phyloP scores from a whole-genome alignment of 148 eudicot genomes.

The Gaultheria prostrata region DNA sequence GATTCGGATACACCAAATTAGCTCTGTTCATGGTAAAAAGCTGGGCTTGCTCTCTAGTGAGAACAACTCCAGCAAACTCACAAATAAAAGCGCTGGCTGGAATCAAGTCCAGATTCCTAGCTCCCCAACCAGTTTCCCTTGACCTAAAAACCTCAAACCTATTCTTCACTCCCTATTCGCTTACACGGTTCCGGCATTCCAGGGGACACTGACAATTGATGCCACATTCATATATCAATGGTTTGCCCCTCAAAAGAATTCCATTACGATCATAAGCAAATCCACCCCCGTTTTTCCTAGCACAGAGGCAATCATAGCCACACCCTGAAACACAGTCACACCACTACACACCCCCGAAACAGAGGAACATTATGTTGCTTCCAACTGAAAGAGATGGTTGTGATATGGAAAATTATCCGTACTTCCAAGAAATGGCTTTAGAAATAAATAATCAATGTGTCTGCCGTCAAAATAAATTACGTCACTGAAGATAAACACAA shows the following conservation, averaged over 20 bases:
- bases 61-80: constrained; percentile 78
- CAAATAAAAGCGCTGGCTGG: constrained; percentile 82
- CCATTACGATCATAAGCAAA: constrained; percentile 70
- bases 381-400: too few relatives aligned
- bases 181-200: constrained; percentile 72
- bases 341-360: constrained; percentile 45
- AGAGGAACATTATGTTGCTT: too few relatives aligned
- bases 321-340: constrained; percentile 67
- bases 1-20: constrained; percentile 66
- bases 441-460: too few relatives aligned
- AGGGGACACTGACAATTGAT: constrained; percentile 65
- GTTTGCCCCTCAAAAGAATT: constrained; percentile 70
- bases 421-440: too few relatives aligned
- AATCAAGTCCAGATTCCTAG: constrained; percentile 73
- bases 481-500: too few relatives aligned
- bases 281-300: constrained; percentile 69
- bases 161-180: constrained; percentile 60
- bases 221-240: constrained; percentile 77
- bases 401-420: too few relatives aligned
- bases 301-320: constrained; percentile 51
- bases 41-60: constrained; percentile 71
- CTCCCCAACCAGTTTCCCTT: constrained; percentile 80
- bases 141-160: constrained; percentile 83
- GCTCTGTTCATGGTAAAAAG: constrained; percentile 69
- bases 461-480: too few relatives aligned